A percentile compares a stretch with the other conserved stretches of the same genome.
phyloP scores from a whole-genome alignment of 352 stramenopile genomes.

The Hyaloperonospora brassicae region DNA sequence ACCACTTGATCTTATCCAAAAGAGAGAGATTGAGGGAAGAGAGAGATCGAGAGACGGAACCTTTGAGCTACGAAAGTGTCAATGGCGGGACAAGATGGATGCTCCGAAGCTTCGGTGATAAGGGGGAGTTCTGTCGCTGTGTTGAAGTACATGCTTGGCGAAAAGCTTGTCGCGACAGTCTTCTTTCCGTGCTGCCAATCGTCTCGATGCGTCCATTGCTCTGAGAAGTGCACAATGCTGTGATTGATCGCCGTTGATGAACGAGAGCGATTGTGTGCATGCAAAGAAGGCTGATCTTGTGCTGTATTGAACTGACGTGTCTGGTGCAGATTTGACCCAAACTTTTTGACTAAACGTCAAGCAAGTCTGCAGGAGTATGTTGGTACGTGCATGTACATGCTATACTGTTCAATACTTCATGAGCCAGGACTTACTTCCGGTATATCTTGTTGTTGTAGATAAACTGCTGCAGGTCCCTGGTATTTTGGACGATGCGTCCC shows the following conservation, averaged over 20 bases:
- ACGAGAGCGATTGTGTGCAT: not conserved
- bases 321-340: constrained; percentile 63
- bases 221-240: constrained; percentile 28
- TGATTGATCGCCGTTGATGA: not conserved
- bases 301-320: constrained; percentile 3
- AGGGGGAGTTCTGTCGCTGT: not conserved
- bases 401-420: not conserved
- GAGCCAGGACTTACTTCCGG: constrained; percentile 1
- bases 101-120: not conserved
- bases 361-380: constrained; percentile 68
- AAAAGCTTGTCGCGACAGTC: not conserved
- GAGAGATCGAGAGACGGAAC: constrained; percentile 14
- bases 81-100: constrained; percentile 1
- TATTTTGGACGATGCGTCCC: constrained; percentile 64
- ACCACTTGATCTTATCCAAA: constrained; percentile 86
- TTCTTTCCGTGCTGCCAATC: too few relatives aligned
- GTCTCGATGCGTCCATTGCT: constrained; percentile 10
- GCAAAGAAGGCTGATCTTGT: constrained; percentile 3
- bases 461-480: constrained; percentile 55
- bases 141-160: not conserved
- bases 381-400: constrained; percentile 17
- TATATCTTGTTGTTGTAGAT: constrained; percentile 18
- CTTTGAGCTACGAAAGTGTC: constrained; percentile 21
- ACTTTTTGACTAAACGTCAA: constrained; percentile 74
- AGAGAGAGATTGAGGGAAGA: constrained; percentile 15